Evolutionary conservation across 495 filamentous ascomycete genomes (phyloP).

Genomic region (Poronia punctata): DNA sequence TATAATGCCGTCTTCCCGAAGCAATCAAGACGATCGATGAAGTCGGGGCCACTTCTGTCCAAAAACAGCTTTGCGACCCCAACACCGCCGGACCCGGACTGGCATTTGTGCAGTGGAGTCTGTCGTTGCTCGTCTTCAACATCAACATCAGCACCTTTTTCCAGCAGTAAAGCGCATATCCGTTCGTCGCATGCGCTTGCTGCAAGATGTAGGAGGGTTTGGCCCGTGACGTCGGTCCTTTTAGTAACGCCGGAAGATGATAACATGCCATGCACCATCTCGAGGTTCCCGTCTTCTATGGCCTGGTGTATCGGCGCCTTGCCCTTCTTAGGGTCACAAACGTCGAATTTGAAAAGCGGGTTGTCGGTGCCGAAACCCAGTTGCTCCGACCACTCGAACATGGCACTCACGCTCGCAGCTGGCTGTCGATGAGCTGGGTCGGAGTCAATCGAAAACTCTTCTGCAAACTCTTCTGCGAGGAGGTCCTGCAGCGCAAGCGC

Average conservation of each 20-base stretch:
- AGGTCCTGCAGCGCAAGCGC: conserved; percentile 15
- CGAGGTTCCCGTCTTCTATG: conserved; percentile 12
- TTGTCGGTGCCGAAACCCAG: conserved; percentile 15
- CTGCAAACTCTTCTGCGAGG: conserved; percentile 6
- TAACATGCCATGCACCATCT: conserved; percentile 18
- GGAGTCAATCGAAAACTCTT: conserved; percentile 5
- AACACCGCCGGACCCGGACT: conserved; percentile 11
- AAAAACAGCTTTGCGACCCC: conserved; percentile 15
- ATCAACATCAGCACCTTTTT: conserved; percentile 39
- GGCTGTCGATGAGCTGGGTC: not conserved
- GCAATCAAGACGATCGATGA: conserved; percentile 11
- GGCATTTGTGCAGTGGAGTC: conserved; percentile 21
- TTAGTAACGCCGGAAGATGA: conserved; percentile 9
- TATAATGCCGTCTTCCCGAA: conserved; percentile 22
- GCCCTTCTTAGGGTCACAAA: conserved; percentile 8
- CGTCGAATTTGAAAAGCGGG: conserved; percentile 13
- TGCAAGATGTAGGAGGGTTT: conserved; percentile 16
- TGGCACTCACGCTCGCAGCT: conserved; percentile 4
- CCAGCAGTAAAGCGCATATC: conserved; percentile 34
- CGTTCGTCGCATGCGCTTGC: conserved; percentile 12
- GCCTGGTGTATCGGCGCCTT: conserved; percentile 19
- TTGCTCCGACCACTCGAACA: conserved; percentile 19
- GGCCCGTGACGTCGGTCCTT: conserved; percentile 8
- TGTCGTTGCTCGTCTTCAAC: conserved; percentile 35
- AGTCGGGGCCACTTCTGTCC: conserved; percentile 2